These are phyloP conservation scores for Cladosporium sp. DNA, from an alignment of 2,329 filamentous ascomycete genomes.

Conservation along the genomic window DNA sequence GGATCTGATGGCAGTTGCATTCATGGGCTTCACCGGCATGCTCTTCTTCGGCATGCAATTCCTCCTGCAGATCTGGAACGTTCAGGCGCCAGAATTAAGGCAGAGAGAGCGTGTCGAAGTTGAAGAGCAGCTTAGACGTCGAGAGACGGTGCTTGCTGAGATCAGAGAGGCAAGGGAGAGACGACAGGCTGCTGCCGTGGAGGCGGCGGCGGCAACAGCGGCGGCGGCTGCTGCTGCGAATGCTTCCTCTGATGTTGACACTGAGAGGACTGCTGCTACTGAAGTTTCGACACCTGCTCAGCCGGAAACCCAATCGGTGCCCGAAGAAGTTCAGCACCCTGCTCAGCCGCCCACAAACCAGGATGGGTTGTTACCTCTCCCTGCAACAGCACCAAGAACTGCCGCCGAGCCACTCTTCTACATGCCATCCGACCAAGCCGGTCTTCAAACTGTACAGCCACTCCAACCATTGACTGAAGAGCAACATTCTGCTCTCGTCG, in stretches of 20 bases:
- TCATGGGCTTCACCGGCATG: conserved; percentile 61
- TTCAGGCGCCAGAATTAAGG: conserved; percentile 55
- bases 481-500: conserved; percentile 28
- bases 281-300: background rate
- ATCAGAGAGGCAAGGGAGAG: conserved; percentile 13
- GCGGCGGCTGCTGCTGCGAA: conserved; percentile 4
- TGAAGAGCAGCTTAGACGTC: conserved; percentile 31
- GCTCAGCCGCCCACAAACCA: conserved; percentile 27
- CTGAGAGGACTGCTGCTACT: background rate
- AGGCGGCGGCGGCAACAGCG: conserved; percentile 10
- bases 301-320: conserved; percentile 23
- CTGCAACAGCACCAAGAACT: conserved; percentile 49
- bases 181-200: conserved; percentile 18
- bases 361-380: conserved; percentile 48
- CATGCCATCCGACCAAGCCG: conserved; percentile 61
- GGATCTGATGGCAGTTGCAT: conserved; percentile 56
- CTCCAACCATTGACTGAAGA: conserved; percentile 18
- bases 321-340: conserved; percentile 24
- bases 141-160: conserved; percentile 15
- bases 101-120: conserved; percentile 46
- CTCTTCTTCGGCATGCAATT: conserved; percentile 66
- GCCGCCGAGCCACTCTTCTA: conserved; percentile 58
- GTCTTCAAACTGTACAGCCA: conserved; percentile 32
- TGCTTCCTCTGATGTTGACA: background rate
- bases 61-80: conserved; percentile 66